phyloP scores from a whole-genome alignment of 2,329 filamentous ascomycete genomes.

The Phaeosphaeria sp. region DNA sequence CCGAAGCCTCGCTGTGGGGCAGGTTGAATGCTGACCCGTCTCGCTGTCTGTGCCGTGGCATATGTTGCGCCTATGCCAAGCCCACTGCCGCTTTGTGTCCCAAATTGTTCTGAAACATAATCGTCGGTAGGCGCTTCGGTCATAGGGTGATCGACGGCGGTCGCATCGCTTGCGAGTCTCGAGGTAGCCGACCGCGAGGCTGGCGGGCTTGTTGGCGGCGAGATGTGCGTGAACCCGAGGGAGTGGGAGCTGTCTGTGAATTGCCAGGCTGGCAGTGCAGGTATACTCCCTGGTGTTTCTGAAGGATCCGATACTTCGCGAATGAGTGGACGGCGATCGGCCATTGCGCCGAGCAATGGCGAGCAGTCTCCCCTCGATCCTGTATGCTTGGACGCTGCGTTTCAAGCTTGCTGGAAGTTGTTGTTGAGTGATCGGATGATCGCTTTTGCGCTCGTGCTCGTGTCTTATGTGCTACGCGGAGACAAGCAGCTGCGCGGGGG shows the following conservation, averaged over 20 bases:
- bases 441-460: constrained; percentile 5
- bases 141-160: constrained; percentile 39
- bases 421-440: constrained; percentile 3
- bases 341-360: constrained; percentile 25
- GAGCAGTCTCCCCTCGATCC: neutral
- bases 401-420: constrained; percentile 22
- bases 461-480: neutral
- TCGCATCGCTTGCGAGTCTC: constrained; percentile 44
- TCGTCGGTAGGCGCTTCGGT: constrained; percentile 29
- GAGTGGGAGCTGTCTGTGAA: constrained; percentile 32
- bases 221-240: constrained; percentile 27
- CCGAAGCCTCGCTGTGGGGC: constrained; percentile 27
- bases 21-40: constrained; percentile 22
- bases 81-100: constrained; percentile 28
- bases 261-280: constrained; percentile 35
- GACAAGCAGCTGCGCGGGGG: neutral
- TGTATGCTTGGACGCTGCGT: constrained; percentile 12
- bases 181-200: constrained; percentile 44
- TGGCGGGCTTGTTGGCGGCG: constrained; percentile 30
- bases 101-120: constrained; percentile 32
- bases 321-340: constrained; percentile 40
- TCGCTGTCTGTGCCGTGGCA: constrained; percentile 16
- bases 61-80: constrained; percentile 43
- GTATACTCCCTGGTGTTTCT: constrained; percentile 32
- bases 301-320: constrained; percentile 34